Conservation (phyloP, 202 grass and related monocot species). For the Panicum virgatum region DNA sequence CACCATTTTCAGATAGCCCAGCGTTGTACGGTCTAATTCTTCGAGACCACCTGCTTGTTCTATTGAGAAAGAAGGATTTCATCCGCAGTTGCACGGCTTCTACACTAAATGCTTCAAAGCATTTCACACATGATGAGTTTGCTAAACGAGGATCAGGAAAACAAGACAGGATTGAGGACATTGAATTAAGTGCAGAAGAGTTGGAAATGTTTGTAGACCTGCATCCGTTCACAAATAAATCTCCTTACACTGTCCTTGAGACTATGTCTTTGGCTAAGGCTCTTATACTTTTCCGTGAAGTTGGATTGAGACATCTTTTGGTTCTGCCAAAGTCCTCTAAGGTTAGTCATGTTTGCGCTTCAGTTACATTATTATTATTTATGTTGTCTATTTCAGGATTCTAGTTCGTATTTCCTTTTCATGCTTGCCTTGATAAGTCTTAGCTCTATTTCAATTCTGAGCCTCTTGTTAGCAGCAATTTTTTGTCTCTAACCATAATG, state of each 20-base stretch:
- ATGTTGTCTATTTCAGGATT: not conserved
- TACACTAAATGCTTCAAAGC: slow-evolving; percentile 45
- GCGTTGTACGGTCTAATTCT: slow-evolving; percentile 77
- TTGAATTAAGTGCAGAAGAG: slow-evolving; percentile 71
- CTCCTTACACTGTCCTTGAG: slow-evolving; percentile 97
- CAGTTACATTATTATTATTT: slow-evolving; percentile 2
- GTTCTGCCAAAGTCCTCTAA: slow-evolving; percentile 82
- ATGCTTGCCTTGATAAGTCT: not conserved
- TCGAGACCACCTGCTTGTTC: slow-evolving; percentile 76
- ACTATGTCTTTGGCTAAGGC: slow-evolving; percentile 97
- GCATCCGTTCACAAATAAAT: slow-evolving; percentile 91
- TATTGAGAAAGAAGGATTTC: slow-evolving; percentile 84
- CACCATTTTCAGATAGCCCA: slow-evolving; percentile 68
- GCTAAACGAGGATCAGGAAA: slow-evolving; percentile 88
- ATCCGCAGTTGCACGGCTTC: slow-evolving; percentile 39
- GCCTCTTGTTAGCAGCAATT: not conserved
- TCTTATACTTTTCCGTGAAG: slow-evolving; percentile 88
- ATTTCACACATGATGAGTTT: slow-evolving; percentile 75
- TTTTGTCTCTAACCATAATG: not conserved
- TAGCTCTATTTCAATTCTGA: slow-evolving; percentile 5
- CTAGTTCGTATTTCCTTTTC: not conserved
- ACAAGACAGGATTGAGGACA: slow-evolving; percentile 65
- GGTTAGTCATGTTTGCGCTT: slow-evolving; percentile 45
- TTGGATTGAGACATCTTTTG: slow-evolving; percentile 91
- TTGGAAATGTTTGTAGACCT: slow-evolving; percentile 94